Base-by-base conservation (phyloP, 2,329 filamentous ascomycete species). In the Sclerotinia trifoliorum region DNA sequence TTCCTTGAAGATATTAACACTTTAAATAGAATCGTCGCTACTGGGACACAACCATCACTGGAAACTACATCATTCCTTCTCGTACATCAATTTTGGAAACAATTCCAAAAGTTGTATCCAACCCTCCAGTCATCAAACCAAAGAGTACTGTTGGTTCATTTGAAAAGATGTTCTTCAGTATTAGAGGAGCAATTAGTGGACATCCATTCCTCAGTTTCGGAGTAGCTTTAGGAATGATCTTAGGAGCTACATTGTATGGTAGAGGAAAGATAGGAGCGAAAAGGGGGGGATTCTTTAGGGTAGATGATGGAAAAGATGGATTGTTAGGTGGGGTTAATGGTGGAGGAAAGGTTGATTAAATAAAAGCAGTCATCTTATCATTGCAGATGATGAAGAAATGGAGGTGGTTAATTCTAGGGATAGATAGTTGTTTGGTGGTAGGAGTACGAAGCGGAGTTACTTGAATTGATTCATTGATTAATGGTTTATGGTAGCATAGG, bases 1-100 rank as follows among this genome's bases (percentile, higher is more conserved):
- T 3, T 21, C 24, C 42, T 24, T 1, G 11, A 35, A 63, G 17
- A 66, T 24, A 65, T 65, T 62, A 69, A 70, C 71, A 75, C 62
- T 39, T n/a, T 26, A 29, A 39, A 69, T 76, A 96, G 92, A 93
- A 92, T 81, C 93, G 92, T 74, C 89, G 91, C 72, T 99, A 96
- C 82, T 99, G 95, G 95, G 95, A 99, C 77, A 88, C 85, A 44
- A 97, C 94, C 58, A 89, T 90, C 70, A 95, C 92, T 3, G 94
- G 94, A 73, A 94, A 95, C 79, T 87, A 90, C 71, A 98, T 99
- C 77, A 89, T 94, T 74, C 90, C 94, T 66, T 95, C 91, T 35
- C 90, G 95, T 71, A 78, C 77, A 0, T 78, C 77, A 6, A 78
- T 78, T 29, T 73, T 78, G 17, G 77, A 78, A 68, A 78, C 77